Evolutionary conservation across 306 rosid species (phyloP).

Genomic region (Rosa lucieae): DNA sequence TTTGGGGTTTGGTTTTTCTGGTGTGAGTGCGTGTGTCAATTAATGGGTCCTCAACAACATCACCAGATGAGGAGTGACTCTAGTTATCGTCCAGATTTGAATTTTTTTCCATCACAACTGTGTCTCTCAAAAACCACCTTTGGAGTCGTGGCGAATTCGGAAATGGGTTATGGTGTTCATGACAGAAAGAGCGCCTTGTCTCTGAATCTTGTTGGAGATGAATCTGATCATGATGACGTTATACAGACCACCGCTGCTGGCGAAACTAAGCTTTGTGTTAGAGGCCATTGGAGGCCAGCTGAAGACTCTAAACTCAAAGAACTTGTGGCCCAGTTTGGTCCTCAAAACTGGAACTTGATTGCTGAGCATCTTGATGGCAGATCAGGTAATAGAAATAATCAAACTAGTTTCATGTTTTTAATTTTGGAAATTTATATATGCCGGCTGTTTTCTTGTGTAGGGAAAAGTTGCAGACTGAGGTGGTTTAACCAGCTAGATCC

Average conservation of each 20-base stretch:
- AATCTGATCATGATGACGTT: not conserved
- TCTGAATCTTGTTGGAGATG: conserved; percentile 45
- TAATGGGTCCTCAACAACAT: conserved; percentile 41
- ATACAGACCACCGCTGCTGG: conserved; percentile 26
- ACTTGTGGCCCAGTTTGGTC: conserved; percentile 79
- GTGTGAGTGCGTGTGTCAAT: not conserved
- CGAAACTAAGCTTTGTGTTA: conserved; percentile 56
- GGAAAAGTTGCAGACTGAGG: conserved; percentile 91
- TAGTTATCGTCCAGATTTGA: conserved; percentile 20
- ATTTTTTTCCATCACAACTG: conserved; percentile 25
- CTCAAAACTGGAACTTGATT: conserved; percentile 94
- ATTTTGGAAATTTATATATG: not conserved
- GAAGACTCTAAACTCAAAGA: conserved; percentile 81
- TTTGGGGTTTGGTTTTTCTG: not conserved
- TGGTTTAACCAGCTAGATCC: conserved; percentile 97
- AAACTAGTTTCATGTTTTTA: not conserved
- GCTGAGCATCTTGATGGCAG: conserved; percentile 77
- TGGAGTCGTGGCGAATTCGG: conserved; percentile 6
- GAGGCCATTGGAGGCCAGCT: conserved; percentile 98
- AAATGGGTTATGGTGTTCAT: conserved; percentile 31
- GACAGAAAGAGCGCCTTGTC: conserved; percentile 17
- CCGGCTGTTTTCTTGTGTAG: conserved; percentile 29
- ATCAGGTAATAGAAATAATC: conserved; percentile 54
- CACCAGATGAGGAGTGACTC: not conserved
- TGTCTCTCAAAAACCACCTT: conserved; percentile 18